Percentiles rank a stretch among this genome's conserved stretches.
phyloP scores from a whole-genome alignment of 164 flowering plant genomes.

The Umbilicus rupestris region DNA sequence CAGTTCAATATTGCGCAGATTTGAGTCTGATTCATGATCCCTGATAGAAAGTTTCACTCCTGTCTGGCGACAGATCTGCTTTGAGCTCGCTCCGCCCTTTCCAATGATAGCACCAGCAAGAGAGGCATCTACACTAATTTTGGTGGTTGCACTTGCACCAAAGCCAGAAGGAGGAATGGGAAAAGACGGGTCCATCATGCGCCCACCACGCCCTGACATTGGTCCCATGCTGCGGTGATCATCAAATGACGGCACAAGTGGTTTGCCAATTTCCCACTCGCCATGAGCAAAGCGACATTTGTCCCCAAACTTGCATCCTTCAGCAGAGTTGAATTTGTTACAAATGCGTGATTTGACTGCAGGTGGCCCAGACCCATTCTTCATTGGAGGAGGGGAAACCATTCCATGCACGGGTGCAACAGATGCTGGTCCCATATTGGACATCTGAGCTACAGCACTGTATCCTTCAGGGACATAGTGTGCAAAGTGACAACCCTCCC shows the following conservation, averaged over 20 bases:
- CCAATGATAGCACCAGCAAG: constrained; percentile 77
- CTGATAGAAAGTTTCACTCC: constrained; percentile 63
- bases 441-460: constrained; percentile 68
- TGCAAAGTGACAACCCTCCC: constrained; percentile 78
- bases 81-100: constrained; percentile 65
- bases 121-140: constrained; percentile 66
- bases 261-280: constrained; percentile 63
- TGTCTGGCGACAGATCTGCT: constrained; percentile 57
- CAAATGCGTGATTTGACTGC: constrained; percentile 57
- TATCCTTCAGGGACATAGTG: constrained; percentile 85
- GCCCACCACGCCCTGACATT: constrained; percentile 25
- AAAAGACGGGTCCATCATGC: constrained; percentile 32
- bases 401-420: constrained; percentile 27
- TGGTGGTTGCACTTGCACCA: constrained; percentile 69
- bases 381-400: constrained; percentile 23
- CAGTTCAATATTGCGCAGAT: constrained; percentile 61
- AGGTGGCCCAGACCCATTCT: constrained; percentile 30
- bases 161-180: constrained; percentile 45
- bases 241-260: constrained; percentile 29
- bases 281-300: constrained; percentile 69
- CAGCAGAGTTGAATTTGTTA: constrained; percentile 50
- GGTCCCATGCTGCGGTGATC: constrained; percentile 41
- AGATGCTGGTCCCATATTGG: constrained; percentile 29
- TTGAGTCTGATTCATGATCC: constrained; percentile 60
- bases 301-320: constrained; percentile 75